A percentile compares a stretch with the other conserved stretches of the same genome.
Conservation (phyloP, 2,329 filamentous ascomycete species). For the Didymella lethalis region DNA sequence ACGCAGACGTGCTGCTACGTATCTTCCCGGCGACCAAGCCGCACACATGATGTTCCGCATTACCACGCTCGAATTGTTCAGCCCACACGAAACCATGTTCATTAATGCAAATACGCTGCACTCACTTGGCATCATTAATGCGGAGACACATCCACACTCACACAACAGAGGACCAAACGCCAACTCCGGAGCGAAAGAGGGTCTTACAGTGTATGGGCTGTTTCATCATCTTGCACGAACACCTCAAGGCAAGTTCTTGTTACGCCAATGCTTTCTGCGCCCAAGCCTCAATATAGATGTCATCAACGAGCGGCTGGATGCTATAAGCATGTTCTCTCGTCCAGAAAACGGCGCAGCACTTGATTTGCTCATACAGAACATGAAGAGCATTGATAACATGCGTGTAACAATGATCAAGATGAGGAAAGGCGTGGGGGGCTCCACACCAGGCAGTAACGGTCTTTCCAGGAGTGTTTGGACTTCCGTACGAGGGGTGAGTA, state of each 20-base stretch:
- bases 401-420: constrained; percentile 72
- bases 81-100: constrained; percentile 72
- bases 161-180: constrained; percentile 75
- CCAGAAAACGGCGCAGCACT: constrained; percentile 70
- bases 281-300: constrained; percentile 73
- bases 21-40: constrained; percentile 66
- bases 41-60: constrained; percentile 67
- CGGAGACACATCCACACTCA: constrained; percentile 82
- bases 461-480: constrained; percentile 76
- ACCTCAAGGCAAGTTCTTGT: constrained; percentile 74
- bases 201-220: constrained; percentile 81
- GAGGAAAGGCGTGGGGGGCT: constrained; percentile 75
- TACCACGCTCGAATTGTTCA: constrained; percentile 75
- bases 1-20: constrained; percentile 69
- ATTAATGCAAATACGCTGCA: constrained; percentile 80
- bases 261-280: constrained; percentile 83
- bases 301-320: constrained; percentile 75
- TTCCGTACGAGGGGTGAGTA: constrained; percentile 64
- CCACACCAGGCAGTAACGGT: constrained; percentile 58
- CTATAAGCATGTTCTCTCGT: constrained; percentile 71
- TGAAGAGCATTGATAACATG: constrained; percentile 80
- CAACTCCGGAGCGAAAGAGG: constrained; percentile 75
- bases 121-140: constrained; percentile 84
- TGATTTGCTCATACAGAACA: constrained; percentile 63
- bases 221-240: constrained; percentile 79